phyloP scores from a whole-genome alignment of 257 asterid genomes.

The Capsicum rhomboideum region DNA sequence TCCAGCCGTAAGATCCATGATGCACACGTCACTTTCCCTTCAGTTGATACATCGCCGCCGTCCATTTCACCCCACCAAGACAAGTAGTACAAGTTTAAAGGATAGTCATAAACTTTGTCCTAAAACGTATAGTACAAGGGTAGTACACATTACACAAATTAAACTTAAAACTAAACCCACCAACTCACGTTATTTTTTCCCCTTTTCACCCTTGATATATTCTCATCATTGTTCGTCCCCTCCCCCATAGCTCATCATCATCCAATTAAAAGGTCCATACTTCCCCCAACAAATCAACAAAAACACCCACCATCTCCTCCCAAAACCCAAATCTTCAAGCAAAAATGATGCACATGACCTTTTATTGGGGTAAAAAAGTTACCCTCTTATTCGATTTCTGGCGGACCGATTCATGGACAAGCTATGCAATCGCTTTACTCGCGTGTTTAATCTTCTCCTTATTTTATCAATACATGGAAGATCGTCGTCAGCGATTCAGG shows the following conservation, averaged over 20 bases:
- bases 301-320: neutral
- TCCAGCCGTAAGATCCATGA: too few species aligned
- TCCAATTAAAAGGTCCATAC: neutral
- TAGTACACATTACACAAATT: neutral
- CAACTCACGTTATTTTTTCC: too few species aligned
- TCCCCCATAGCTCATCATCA: neutral
- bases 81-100: neutral
- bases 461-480: constrained; percentile 84
- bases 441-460: constrained; percentile 48
- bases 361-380: constrained; percentile 78
- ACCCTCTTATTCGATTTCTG: constrained; percentile 88
- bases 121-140: neutral
- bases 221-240: too few species aligned
- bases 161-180: neutral
- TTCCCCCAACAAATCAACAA: neutral
- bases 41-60: too few species aligned
- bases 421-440: constrained; percentile 54
- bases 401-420: constrained; percentile 70
- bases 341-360: constrained; percentile 95
- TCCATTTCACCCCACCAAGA: neutral
- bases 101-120: neutral
- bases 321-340: neutral
- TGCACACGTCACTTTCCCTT: too few species aligned
- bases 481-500: constrained; percentile 63
- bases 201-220: neutral